A percentile compares a stretch with the other conserved stretches of the same genome.
Conservation (phyloP, 2,329 filamentous ascomycete genomes). For the Grosmannia clavigera region DNA sequence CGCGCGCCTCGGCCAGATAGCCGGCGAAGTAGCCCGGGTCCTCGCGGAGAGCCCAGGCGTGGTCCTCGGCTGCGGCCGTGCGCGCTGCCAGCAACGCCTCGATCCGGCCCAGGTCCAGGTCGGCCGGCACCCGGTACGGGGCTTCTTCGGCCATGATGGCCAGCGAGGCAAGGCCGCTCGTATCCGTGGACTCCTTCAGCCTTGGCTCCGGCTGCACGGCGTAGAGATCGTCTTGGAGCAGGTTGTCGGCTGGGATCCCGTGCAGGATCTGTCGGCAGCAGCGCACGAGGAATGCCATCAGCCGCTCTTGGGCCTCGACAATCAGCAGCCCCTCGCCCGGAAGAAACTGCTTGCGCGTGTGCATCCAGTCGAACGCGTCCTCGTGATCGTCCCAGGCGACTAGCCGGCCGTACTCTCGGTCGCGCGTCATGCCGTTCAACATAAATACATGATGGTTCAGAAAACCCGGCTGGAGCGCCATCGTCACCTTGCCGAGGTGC, state of each 20-base stretch:
- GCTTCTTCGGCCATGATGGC: slow-evolving; percentile 31
- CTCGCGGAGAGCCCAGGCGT: slow-evolving; percentile 42
- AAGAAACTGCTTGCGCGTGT: slow-evolving; percentile 22
- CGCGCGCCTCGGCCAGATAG: slow-evolving; percentile 25
- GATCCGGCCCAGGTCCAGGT: slow-evolving; percentile 32
- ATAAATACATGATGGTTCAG: slow-evolving; percentile 22
- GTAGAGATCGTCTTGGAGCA: slow-evolving; percentile 17
- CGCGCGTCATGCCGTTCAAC: slow-evolving; percentile 17
- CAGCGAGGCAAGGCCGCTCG: slow-evolving; percentile 24
- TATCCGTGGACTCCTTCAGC: slow-evolving; percentile 17
- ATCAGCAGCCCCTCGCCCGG: slow-evolving; percentile 35
- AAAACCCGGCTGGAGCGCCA: slow-evolving; percentile 15
- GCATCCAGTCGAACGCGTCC: slow-evolving; percentile 26
- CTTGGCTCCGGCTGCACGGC: slow-evolving; percentile 26
- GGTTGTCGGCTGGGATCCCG: slow-evolving; percentile 26
- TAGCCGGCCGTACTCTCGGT: slow-evolving; percentile 24
- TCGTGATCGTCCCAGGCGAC: slow-evolving; percentile 20
- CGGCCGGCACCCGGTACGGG: slow-evolving; percentile 36
- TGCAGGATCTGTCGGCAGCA: slow-evolving; percentile 36
- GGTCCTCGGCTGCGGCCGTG: slow-evolving; percentile 33
- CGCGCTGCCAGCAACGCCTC: slow-evolving; percentile 30
- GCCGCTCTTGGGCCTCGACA: slow-evolving; percentile 36
- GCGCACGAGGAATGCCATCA: slow-evolving; percentile 34
- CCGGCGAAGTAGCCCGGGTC: slow-evolving; percentile 45
- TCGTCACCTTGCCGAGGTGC: slow-evolving; percentile 17